Conservation (phyloP, 78 protist species). For the Chrysochromulina parva region DNA sequence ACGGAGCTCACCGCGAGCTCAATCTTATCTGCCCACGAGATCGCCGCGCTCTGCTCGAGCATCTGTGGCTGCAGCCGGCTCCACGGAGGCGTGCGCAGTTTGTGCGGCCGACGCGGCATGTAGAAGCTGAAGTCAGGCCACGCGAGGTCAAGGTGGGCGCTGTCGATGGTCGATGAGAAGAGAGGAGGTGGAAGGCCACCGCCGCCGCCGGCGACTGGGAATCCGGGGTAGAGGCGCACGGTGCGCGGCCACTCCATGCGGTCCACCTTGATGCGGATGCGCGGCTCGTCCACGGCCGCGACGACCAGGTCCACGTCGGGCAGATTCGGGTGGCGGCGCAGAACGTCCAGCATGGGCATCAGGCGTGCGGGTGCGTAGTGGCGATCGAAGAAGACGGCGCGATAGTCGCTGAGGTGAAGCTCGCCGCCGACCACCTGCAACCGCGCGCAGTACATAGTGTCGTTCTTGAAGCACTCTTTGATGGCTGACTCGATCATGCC, state of each 20-base stretch:
- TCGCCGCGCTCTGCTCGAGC: background rate
- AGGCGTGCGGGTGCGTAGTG: background rate
- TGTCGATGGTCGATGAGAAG: background rate
- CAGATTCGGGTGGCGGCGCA: background rate
- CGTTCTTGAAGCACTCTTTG: background rate
- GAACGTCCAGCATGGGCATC: background rate
- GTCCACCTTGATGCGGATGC: slow-evolving; percentile 36
- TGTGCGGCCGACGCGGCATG: background rate
- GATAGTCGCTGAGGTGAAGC: background rate
- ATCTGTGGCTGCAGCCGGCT: background rate
- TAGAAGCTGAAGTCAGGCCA: background rate
- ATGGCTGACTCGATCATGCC: background rate
- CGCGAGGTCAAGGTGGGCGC: background rate
- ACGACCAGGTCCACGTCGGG: slow-evolving; percentile 2
- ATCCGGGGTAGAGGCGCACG: background rate
- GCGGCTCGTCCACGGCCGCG: background rate
- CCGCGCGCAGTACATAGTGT: background rate
- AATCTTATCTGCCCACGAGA: background rate
- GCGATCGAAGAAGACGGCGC: slow-evolving; percentile 18
- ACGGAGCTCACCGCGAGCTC: no score
- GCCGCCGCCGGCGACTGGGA: background rate
- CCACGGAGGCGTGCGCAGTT: background rate
- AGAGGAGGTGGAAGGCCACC: background rate
- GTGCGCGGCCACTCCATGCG: slow-evolving; percentile 41
- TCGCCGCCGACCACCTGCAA: background rate